A percentile compares a stretch with the other conserved stretches of the same genome.
Conservation (phyloP, 768 basidiomycete genomes). For the Suillus discolor region DNA sequence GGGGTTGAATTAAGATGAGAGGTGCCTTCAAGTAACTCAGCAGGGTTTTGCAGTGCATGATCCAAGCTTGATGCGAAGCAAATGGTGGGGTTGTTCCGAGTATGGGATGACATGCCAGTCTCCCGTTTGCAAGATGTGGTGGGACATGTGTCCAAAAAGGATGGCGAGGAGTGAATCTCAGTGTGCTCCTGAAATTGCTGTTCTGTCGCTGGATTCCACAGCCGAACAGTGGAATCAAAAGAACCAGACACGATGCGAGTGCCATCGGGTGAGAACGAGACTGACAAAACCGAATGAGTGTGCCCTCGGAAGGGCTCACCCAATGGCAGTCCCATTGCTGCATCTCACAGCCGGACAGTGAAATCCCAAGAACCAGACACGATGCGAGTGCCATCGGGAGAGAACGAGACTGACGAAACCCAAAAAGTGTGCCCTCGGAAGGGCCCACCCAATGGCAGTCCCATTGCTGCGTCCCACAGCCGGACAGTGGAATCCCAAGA, state of each 20-base stretch:
- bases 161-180: background rate
- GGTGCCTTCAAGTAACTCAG: background rate
- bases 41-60: background rate
- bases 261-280: background rate
- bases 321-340: background rate
- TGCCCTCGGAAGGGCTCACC: background rate
- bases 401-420: too few relatives aligned
- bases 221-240: background rate
- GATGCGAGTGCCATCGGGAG: too few relatives aligned
- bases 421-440: too few relatives aligned
- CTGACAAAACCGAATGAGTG: background rate
- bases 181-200: background rate
- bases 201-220: background rate
- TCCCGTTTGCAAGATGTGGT: background rate
- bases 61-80: too few relatives aligned
- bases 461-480: too few relatives aligned
- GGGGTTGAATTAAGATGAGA: background rate
- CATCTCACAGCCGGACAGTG: too few relatives aligned
- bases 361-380: too few relatives aligned
- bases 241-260: background rate
- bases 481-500: too few relatives aligned
- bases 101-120: background rate
- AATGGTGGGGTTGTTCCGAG: background rate
- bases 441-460: too few relatives aligned
- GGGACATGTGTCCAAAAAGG: background rate